Evolutionary conservation across 2,329 filamentous ascomycete genomes (phyloP).

Genomic region (Fusarium setosum): DNA sequence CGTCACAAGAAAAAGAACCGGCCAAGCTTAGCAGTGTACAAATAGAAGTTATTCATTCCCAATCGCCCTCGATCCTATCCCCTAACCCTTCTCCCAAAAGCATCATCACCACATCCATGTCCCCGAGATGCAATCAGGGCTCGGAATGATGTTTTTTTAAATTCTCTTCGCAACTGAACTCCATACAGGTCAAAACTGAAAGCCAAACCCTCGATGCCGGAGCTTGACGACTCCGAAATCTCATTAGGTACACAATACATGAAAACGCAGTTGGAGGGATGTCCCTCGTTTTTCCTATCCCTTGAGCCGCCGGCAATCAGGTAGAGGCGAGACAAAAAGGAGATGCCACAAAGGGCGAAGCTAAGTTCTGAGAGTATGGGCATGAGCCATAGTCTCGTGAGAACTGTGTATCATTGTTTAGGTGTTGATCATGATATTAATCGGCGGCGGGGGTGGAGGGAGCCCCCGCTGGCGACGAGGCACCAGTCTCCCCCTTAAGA

Average conservation of each 20-base stretch:
- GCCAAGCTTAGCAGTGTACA: conserved; percentile 35
- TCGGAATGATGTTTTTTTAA: conserved; percentile 43
- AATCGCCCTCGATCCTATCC: conserved; percentile 29
- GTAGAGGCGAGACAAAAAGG: conserved; percentile 35
- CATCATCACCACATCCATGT: conserved; percentile 31
- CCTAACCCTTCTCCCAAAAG: conserved; percentile 28
- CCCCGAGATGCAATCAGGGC: conserved; percentile 35
- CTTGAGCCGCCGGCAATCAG: conserved; percentile 34
- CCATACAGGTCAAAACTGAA: conserved; percentile 48
- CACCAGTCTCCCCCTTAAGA: conserved; percentile 68
- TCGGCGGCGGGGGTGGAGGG: conserved; percentile 61
- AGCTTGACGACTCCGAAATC: conserved; percentile 44
- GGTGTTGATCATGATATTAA: conserved; percentile 35
- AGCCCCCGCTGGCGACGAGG: conserved; percentile 63
- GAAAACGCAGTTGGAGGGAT: conserved; percentile 40
- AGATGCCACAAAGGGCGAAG: conserved; percentile 32
- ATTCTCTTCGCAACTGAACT: conserved; percentile 47
- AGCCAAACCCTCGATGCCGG: conserved; percentile 44
- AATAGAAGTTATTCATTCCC: conserved; percentile 41
- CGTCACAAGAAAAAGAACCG: conserved; percentile 18
- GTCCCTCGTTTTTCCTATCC: conserved; percentile 38
- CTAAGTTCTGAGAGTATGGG: conserved; percentile 25
- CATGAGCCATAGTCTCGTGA: conserved; percentile 24
- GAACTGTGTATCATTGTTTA: conserved; percentile 25
- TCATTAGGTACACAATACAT: conserved; percentile 54